phyloP scores from a whole-genome alignment of 1,139 yeast genomes.

The Saccharomyces pastorianus region DNA sequence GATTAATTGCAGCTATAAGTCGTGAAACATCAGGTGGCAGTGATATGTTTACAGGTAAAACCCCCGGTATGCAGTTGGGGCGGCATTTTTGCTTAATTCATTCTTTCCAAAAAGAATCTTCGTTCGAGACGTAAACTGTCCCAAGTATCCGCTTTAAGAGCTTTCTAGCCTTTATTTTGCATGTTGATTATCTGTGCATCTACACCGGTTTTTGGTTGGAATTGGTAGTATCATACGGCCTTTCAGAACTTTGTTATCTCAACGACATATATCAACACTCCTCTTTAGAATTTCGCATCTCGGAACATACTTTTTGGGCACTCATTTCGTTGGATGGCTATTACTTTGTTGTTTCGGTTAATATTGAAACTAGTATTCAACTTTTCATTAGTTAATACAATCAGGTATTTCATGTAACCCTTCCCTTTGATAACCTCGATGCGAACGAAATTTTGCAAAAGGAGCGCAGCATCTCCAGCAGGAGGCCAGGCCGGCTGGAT shows the following conservation, averaged over 20 bases:
- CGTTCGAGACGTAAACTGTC: too few relatives aligned
- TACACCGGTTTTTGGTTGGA: background rate
- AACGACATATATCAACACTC: background rate
- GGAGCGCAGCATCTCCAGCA: background rate
- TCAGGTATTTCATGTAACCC: background rate
- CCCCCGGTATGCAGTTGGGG: too few relatives aligned
- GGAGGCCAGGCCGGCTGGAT: background rate
- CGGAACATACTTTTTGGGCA: conserved; percentile 30
- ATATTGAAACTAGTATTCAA: conserved; percentile 1
- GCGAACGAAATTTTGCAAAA: background rate
- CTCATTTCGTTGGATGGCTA: conserved; percentile 28
- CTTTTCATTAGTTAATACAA: conserved; percentile 1
- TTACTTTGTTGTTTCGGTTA: conserved; percentile 11
- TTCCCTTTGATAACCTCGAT: background rate
- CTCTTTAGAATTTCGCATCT: background rate
- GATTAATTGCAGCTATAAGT: background rate
- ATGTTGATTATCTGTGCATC: too few relatives aligned
- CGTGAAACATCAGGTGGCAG: too few relatives aligned
- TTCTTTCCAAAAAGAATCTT: too few relatives aligned
- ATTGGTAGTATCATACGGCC: conserved; percentile 1
- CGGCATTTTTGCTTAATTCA: too few relatives aligned
- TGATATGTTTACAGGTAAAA: too few relatives aligned
- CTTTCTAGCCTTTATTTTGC: too few relatives aligned
- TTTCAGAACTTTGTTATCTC: background rate
- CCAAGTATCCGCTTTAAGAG: too few relatives aligned